These are phyloP conservation scores for Hyparrhenia diplandra DNA, from an alignment of 176 grass and related monocot genomes.

Conservation along the genomic window DNA sequence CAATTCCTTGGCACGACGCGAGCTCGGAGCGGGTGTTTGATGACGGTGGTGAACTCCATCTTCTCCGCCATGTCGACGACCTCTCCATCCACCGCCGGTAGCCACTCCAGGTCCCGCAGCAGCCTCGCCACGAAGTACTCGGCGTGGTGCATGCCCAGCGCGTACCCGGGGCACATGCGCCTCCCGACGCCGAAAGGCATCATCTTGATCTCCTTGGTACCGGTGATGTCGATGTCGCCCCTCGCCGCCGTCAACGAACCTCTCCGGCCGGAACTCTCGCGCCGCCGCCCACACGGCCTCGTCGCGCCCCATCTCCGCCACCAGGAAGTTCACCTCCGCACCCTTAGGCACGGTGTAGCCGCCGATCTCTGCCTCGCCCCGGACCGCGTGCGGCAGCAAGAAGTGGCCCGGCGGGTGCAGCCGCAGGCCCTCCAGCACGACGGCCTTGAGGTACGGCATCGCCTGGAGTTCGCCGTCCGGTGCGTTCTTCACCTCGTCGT, in stretches of 20 bases:
- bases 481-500: not conserved
- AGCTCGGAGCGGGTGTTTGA: not conserved
- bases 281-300: not conserved
- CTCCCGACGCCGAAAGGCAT: not conserved
- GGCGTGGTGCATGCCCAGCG: not conserved
- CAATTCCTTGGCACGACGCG: not conserved
- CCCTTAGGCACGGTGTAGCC: not conserved
- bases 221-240: not conserved
- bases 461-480: slow-evolving; percentile 12
- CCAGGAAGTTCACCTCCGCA: not conserved
- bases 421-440: slow-evolving; percentile 51
- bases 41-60: not conserved
- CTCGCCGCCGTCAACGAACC: not conserved
- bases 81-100: not conserved
- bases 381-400: slow-evolving; percentile 41
- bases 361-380: slow-evolving; percentile 13
- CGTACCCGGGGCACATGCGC: not conserved
- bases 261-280: not conserved
- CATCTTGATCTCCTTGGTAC: not conserved
- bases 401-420: slow-evolving; percentile 49
- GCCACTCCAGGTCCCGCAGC: not conserved
- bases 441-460: slow-evolving; percentile 52
- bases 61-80: not conserved
- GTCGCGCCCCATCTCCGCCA: not conserved
- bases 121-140: not conserved